Base-by-base conservation (phyloP, 1,139 yeast species). In the Spathaspora sp. region DNA sequence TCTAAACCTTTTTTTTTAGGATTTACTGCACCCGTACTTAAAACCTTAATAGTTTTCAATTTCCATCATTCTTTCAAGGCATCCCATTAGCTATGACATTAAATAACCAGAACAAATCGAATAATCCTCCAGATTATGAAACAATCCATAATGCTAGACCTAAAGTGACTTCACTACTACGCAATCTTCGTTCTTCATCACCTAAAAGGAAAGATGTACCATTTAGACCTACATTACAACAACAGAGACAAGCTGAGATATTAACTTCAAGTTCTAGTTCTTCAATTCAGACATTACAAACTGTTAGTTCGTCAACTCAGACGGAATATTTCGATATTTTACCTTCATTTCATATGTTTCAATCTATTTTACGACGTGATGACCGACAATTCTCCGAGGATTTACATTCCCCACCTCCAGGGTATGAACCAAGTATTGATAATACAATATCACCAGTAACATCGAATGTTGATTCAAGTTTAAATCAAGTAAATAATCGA, bases 341-440 rank as follows among this genome's bases (percentile, higher is more conserved):
- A 40, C 87, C 87, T 1, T 80, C 86, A 1, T 82, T 82, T 57
- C 85, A 81, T 53, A 80, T 82, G 84, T 81, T 78, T 54, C 82
- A 78, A 53, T 72, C 80, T 24, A 70, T 82, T 47, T 67, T 81
- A 49, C 76, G 76, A 48, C 57, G 84, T 46, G 76, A 74, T 50
- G 76, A 72, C 47, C 56, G 56, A 34, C 79, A 75, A 52, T 74
- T 74, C 48, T 61, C 57, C 45, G 80, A 74, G 49, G 66, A 70
- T 47, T 57, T 68, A 18, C 54, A 62, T 16, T 65, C 65, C 0
- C 51, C 56, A 8, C 80, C 80, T 2, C 80, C 80, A 1, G 60
- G 52, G 2, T 74, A 74, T 20, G 23, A 20, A 20, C 23, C 23
- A 20, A 20, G 7, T 51, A 75, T 72, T 3, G 78, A 69, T 43